Conservation (phyloP, 352 stramenopile species). For the Globisporangium mamillatum region DNA sequence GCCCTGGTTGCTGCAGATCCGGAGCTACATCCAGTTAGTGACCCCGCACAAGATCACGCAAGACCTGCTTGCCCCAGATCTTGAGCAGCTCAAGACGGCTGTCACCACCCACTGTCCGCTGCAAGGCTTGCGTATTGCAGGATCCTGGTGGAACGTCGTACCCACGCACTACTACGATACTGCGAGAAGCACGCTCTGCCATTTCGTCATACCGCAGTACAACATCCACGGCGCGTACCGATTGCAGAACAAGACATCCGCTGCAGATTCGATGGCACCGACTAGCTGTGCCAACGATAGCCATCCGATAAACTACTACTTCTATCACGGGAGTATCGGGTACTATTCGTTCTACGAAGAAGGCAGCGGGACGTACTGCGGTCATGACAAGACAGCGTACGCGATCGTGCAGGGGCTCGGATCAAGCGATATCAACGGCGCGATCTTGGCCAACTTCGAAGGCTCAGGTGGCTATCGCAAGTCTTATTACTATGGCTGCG, state of each 20-base stretch:
- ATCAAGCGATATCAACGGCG: not conserved
- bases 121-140: not conserved
- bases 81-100: too few species aligned
- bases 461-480: slow-evolving; percentile 14
- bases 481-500: slow-evolving; percentile 25
- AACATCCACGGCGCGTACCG: slow-evolving; percentile 25
- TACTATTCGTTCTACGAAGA: slow-evolving; percentile 34
- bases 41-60: not conserved
- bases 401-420: not conserved
- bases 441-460: not conserved
- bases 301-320: slow-evolving; percentile 23
- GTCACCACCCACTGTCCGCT: not conserved
- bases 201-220: slow-evolving; percentile 23
- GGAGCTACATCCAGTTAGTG: not conserved
- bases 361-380: slow-evolving; percentile 19
- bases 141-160: slow-evolving; percentile 7
- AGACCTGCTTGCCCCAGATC: not conserved
- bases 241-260: slow-evolving; percentile 7
- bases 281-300: slow-evolving; percentile 12
- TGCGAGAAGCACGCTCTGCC: slow-evolving; percentile 18
- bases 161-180: slow-evolving; percentile 26
- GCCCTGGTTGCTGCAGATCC: not conserved
- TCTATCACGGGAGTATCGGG: slow-evolving; percentile 27
- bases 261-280: not conserved
- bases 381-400: slow-evolving; percentile 17